Percentiles rank a stretch among this genome's conserved stretches.
Conservation (phyloP, 169 alveolate species). For the Cryptosporidium viatorum region DNA sequence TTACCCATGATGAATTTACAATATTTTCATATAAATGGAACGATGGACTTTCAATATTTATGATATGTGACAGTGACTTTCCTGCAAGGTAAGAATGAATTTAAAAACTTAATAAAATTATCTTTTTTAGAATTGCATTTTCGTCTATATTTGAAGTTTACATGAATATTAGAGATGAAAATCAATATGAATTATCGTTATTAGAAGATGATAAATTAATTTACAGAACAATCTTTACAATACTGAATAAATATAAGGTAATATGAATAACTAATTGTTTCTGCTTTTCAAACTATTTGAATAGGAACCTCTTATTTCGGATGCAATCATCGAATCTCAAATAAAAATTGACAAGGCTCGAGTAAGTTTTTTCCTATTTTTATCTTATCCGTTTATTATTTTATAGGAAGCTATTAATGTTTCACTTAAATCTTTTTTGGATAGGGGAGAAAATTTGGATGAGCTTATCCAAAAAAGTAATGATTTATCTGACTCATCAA, state of each 20-base stretch:
- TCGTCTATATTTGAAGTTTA: conserved; percentile 47
- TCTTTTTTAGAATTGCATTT: conserved; percentile 42
- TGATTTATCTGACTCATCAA: conserved; percentile 57
- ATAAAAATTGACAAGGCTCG: conserved; percentile 50
- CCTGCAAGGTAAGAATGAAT: conserved; percentile 45
- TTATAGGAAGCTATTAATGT: conserved; percentile 45
- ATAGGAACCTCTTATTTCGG: conserved; percentile 43
- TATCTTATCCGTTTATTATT: background rate
- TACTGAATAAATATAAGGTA: conserved; percentile 48
- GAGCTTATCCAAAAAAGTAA: conserved; percentile 62
- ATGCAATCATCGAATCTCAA: conserved; percentile 47
- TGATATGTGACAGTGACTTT: conserved; percentile 35
- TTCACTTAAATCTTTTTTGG: conserved; percentile 40
- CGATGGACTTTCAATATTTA: conserved; percentile 45
- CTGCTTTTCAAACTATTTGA: no score
- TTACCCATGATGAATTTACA: conserved; percentile 42
- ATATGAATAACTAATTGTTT: background rate
- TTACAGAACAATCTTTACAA: background rate
- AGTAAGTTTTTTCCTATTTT: conserved; percentile 15
- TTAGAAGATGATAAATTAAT: background rate
- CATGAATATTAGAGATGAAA: background rate
- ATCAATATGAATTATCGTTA: background rate
- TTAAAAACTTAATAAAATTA: background rate
- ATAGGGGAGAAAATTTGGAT: conserved; percentile 75
- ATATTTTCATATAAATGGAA: conserved; percentile 58